Evolutionary conservation across 2,329 filamentous ascomycete genomes (phyloP), one percentile per base, ranked within the genome.

Genomic region (Apiospora kogelbergensis): DNA sequence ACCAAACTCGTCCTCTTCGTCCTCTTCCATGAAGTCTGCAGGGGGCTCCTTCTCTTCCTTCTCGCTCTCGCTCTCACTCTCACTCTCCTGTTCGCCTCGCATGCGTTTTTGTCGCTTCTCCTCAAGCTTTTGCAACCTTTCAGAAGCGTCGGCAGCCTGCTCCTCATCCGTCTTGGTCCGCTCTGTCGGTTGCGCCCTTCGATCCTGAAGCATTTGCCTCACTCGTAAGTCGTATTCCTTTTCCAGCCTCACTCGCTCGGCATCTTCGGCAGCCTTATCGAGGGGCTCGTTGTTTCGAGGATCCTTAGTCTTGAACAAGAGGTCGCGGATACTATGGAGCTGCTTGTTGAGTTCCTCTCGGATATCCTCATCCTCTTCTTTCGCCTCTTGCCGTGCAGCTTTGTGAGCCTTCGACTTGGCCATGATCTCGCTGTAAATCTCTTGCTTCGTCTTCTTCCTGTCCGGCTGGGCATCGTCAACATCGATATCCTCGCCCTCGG

Each of bases 381-480:
- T 98, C 37, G 90, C 89, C 70, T 93, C 91, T 80, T 99, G 96
- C 48, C 96, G 90, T 81, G 98, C 95, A 77, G 95, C 95, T 81
- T 97, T 98, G 86, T 98, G 88, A 71, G 93, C 86, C 78, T 99
- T 99, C 0, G 95, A 98, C 81, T 99, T 99, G 70, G 95, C 93
- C 73, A 99, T 98, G 71, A 99, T 87, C 80, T 99, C 97, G 76
- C 97, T 92, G 93, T 98, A 98, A 65, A 99, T 93, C 80, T 99
- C 96, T 67, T 96, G 93, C 82, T 98, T 98, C 3, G 91, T 91
- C 84, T 98, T 99, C 80, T 97, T 98, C 70, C 91, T 88, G 75
- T 95, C 92, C 0, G 94, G 94, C 71, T 90, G 83, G 24, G 85
- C 85, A 44, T 85, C 84, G 6, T 82, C 83, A 0, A 84, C 84